Base-by-base conservation (phyloP, 768 basidiomycete genomes). In the Kwoniella sp. region DNA sequence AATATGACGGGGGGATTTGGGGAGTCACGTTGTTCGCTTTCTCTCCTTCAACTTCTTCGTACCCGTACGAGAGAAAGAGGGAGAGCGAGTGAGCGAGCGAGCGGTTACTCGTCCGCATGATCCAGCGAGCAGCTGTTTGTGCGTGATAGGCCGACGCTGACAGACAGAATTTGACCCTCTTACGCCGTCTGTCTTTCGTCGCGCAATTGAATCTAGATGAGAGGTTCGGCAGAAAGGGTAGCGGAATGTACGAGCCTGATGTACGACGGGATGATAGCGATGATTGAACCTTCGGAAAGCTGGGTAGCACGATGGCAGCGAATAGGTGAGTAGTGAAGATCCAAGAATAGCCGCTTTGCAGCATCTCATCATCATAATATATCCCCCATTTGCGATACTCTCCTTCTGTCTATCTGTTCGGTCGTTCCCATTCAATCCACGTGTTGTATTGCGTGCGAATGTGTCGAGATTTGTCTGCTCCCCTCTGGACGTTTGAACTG, bases 241-340 rank as follows among this genome's bases (percentile, higher is more conserved):
- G 81, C 86, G 12, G 84, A 86, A 54, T 97, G 93, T 80, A 99
- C 95, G 11, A 94, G 93, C 26, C 88, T 90, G 1, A 88, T 91
- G 69, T 99, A 91, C 71, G 95, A 98, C 71, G 96, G 96, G 13
- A 85, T 92, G 41, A 91, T 97, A 68, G 87, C 93, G 0, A 86
- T 93, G 53, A 87, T 93, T 50, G 87, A 91, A 73, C 89, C 94
- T 1, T 88, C 91, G 71, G 85, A 85, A 54, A 93, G 91, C 78
- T 99, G 96, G 96, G 93, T 98, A 5, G 91, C 91, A 7, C 86
- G 90, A 71, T 99, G 94, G 93, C 94, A 99, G 81, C 83, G 95
- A 78, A 92, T 90, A 71, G 87, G 95, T 94, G 72, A 68, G 89
- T 85, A 13, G 47, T 34, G 13, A 34, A 34, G 34, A 13, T 5